Percentiles rank a stretch among this genome's conserved stretches.
Conservation (phyloP, 78 protist species). For the Monocercomonoides exilis region DNA sequence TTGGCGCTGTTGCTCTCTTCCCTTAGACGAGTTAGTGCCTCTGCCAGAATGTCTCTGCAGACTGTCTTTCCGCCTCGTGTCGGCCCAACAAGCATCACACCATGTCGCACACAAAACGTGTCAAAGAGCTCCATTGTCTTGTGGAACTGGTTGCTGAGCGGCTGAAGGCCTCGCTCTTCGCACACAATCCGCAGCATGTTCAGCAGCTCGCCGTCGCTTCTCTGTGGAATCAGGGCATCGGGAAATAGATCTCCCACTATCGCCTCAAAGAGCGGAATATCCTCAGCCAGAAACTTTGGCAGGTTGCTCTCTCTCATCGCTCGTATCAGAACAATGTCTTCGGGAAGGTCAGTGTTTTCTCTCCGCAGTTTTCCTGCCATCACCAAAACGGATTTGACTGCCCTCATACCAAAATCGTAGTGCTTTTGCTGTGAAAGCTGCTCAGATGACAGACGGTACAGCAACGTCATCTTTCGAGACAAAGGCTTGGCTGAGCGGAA, state of each 20-base stretch:
- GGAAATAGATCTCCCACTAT: conserved; percentile 74
- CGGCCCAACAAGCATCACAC: conserved; percentile 77
- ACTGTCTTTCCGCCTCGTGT: conserved; percentile 64
- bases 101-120: conserved; percentile 60
- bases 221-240: conserved; percentile 42
- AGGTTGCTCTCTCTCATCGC: conserved; percentile 69
- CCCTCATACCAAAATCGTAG: conserved; percentile 72
- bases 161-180: background rate
- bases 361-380: conserved; percentile 59
- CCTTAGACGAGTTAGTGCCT: conserved; percentile 34
- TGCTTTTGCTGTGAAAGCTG: conserved; percentile 72
- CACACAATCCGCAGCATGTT: conserved; percentile 25
- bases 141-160: background rate
- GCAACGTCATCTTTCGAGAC: conserved; percentile 49
- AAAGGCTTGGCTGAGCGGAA: conserved; percentile 49
- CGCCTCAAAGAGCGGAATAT: conserved; percentile 61
- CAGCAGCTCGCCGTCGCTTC: conserved; percentile 47
- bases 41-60: background rate
- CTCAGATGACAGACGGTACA: conserved; percentile 59
- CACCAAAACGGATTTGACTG: conserved; percentile 57
- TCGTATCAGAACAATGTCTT: conserved; percentile 59
- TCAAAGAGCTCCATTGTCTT: conserved; percentile 62
- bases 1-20: background rate
- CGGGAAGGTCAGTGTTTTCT: conserved; percentile 21
- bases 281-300: conserved; percentile 70